Percentiles rank a stretch among this genome's conserved stretches.
Evolutionary conservation across 768 basidiomycete genomes (phyloP).

Genomic region (Podaxis sp.): DNA sequence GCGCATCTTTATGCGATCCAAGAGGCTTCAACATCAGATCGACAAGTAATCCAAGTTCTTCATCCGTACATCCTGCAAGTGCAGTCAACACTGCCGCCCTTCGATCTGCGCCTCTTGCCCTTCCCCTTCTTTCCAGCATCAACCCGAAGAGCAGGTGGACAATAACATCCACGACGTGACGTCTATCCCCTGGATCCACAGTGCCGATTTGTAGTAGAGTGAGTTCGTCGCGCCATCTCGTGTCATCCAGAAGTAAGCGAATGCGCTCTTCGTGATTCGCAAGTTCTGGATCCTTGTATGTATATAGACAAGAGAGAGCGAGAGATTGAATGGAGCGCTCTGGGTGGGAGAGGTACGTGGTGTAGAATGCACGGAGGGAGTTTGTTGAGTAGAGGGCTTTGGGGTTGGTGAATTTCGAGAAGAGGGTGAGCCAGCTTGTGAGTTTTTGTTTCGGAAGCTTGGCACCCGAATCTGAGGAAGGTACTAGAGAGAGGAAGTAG

Average conservation of each 20-base stretch:
- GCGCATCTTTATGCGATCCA: slow-evolving; percentile 30
- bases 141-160: slow-evolving; percentile 83
- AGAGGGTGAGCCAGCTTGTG: slow-evolving; percentile 75
- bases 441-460: slow-evolving; percentile 63
- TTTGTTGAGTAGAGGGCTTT: slow-evolving; percentile 78
- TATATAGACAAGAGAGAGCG: slow-evolving; percentile 76
- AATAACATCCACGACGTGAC: slow-evolving; percentile 65
- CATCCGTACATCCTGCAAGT: slow-evolving; percentile 66
- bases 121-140: slow-evolving; percentile 79
- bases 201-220: slow-evolving; percentile 64
- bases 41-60: slow-evolving; percentile 75
- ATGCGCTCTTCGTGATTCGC: slow-evolving; percentile 63
- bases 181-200: slow-evolving; percentile 55
- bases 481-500: slow-evolving; percentile 62
- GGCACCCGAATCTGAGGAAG: slow-evolving; percentile 22
- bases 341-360: slow-evolving; percentile 78
- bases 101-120: slow-evolving; percentile 64
- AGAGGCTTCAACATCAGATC: slow-evolving; percentile 87
- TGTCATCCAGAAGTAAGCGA: slow-evolving; percentile 74
- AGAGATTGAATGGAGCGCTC: slow-evolving; percentile 75
- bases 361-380: slow-evolving; percentile 64
- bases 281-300: slow-evolving; percentile 72
- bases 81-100: slow-evolving; percentile 74
- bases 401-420: slow-evolving; percentile 92
- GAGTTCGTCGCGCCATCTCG: slow-evolving; percentile 87